Conservation (phyloP, 2,329 filamentous ascomycete species). For the Pseudocercospora cruenta region DNA sequence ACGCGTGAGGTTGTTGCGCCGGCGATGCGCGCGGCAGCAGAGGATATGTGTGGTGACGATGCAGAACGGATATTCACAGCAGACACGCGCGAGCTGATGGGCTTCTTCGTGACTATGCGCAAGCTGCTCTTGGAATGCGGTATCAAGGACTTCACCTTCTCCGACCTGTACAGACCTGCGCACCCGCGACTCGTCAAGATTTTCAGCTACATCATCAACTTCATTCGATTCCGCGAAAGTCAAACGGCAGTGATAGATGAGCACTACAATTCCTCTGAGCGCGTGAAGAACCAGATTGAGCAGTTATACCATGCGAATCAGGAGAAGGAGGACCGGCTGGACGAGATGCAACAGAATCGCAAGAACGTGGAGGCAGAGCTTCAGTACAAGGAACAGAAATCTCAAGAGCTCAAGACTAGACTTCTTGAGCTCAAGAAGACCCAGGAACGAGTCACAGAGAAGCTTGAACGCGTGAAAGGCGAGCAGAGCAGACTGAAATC, state of each 20-base stretch:
- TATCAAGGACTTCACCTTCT: constrained; percentile 90
- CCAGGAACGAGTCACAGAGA: constrained; percentile 80
- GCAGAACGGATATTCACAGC: constrained; percentile 75
- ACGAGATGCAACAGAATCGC: constrained; percentile 79
- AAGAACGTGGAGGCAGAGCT: constrained; percentile 80
- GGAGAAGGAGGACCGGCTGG: constrained; percentile 77
- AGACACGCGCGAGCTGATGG: constrained; percentile 93
- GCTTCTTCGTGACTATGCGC: constrained; percentile 84
- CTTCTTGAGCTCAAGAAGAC: constrained; percentile 78
- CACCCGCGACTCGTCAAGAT: constrained; percentile 90
- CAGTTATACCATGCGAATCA: constrained; percentile 83
- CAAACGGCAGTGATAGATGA: constrained; percentile 89
- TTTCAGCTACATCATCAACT: constrained; percentile 98
- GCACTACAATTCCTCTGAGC: constrained; percentile 88
- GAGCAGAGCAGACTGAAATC: constrained; percentile 78
- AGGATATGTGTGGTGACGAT: constrained; percentile 82
- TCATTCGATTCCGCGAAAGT: constrained; percentile 93
- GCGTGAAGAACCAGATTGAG: constrained; percentile 85
- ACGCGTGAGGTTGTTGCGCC: constrained; percentile 93
- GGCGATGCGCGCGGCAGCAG: constrained; percentile 88
- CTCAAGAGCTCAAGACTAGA: constrained; percentile 82
- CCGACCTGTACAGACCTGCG: constrained; percentile 87
- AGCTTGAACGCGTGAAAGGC: constrained; percentile 79
- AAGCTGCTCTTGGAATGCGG: constrained; percentile 82
- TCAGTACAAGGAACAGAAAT: constrained; percentile 80